A percentile compares a stretch with the other conserved stretches of the same genome.
Evolutionary conservation across 2,329 filamentous ascomycete genomes (phyloP).

Genomic region (Malbranchea zuffiana): DNA sequence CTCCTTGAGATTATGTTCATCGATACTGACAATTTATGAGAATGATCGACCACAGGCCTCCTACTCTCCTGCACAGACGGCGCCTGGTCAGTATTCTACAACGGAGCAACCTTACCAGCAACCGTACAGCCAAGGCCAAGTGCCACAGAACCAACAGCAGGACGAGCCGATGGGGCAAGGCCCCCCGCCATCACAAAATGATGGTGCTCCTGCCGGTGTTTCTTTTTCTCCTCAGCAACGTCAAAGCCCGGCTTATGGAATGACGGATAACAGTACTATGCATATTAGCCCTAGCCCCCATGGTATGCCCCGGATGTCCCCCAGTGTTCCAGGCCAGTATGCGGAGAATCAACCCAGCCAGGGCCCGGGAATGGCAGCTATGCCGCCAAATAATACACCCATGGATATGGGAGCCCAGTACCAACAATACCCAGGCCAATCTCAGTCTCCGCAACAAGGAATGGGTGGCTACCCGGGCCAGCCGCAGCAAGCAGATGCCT

Average conservation of each 20-base stretch:
- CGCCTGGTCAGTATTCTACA: slow-evolving; percentile 4
- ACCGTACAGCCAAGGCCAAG: slow-evolving; percentile 6
- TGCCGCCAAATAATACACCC: slow-evolving; percentile 4
- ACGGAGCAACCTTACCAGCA: no score
- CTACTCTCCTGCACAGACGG: slow-evolving; percentile 1
- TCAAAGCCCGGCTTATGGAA: slow-evolving; percentile 5
- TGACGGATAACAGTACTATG: slow-evolving; percentile 4
- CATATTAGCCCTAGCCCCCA: not conserved
- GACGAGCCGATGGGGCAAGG: slow-evolving; percentile 9
- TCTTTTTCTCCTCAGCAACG: slow-evolving; percentile 8
- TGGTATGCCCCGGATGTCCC: not conserved
- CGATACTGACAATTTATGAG: no score
- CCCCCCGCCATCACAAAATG: slow-evolving; percentile 5
- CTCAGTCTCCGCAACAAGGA: slow-evolving; percentile 8
- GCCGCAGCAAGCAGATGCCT: slow-evolving; percentile 4
- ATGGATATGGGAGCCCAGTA: slow-evolving; percentile 9
- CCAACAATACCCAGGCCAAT: slow-evolving; percentile 6
- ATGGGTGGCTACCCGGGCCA: slow-evolving; percentile 7
- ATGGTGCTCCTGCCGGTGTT: slow-evolving; percentile 2
- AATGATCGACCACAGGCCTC: no score
- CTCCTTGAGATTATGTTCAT: no score
- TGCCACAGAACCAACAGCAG: slow-evolving; percentile 6
- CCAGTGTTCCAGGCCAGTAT: not conserved
- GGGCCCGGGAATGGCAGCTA: not conserved
- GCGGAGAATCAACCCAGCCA: slow-evolving; percentile 5